Evolutionary conservation across 2,329 filamentous ascomycete genomes (phyloP).

Genomic region (Fusarium sarcochroum): DNA sequence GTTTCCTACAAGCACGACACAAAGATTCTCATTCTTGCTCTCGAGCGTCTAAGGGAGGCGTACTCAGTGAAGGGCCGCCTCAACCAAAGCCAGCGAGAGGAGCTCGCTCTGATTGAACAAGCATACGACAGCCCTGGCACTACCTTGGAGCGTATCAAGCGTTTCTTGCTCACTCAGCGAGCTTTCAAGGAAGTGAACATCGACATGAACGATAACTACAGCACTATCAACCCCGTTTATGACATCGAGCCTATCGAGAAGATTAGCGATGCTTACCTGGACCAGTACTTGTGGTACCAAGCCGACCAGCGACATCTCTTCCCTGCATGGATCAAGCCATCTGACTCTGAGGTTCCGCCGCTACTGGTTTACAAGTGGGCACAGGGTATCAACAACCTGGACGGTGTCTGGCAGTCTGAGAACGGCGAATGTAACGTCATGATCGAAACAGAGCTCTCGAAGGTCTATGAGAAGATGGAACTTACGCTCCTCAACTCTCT

Average conservation of each 20-base stretch:
- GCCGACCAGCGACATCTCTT: conserved; percentile 97
- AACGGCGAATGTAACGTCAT: conserved; percentile 98
- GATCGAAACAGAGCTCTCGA: conserved; percentile 98
- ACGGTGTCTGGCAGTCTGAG: conserved; percentile 92
- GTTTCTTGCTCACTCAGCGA: conserved; percentile 94
- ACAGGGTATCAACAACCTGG: conserved; percentile 98
- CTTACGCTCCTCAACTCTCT: conserved; percentile 94
- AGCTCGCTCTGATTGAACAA: conserved; percentile 96
- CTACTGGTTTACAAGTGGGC: conserved; percentile 98
- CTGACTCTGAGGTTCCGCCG: conserved; percentile 96
- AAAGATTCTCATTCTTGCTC: conserved; percentile 95
- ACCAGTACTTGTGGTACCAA: conserved; percentile 99
- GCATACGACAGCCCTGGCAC: conserved; percentile 98
- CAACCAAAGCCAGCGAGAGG: conserved; percentile 97
- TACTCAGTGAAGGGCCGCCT: conserved; percentile 98
- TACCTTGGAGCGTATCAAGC: conserved; percentile 95
- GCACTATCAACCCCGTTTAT: conserved; percentile 98
- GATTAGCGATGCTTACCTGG: conserved; percentile 98
- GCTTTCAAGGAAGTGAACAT: conserved; percentile 99
- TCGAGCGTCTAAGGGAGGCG: conserved; percentile 92
- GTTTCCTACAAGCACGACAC: conserved; percentile 99
- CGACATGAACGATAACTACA: conserved; percentile 99
- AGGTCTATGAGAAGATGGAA: conserved; percentile 99
- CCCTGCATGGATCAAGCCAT: conserved; percentile 99
- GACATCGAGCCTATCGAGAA: conserved; percentile 99